Evolutionary conservation across 495 filamentous ascomycete genomes (phyloP), one percentile per base, ranked within the genome.

Genomic region (Aeminium ludgeri): DNA sequence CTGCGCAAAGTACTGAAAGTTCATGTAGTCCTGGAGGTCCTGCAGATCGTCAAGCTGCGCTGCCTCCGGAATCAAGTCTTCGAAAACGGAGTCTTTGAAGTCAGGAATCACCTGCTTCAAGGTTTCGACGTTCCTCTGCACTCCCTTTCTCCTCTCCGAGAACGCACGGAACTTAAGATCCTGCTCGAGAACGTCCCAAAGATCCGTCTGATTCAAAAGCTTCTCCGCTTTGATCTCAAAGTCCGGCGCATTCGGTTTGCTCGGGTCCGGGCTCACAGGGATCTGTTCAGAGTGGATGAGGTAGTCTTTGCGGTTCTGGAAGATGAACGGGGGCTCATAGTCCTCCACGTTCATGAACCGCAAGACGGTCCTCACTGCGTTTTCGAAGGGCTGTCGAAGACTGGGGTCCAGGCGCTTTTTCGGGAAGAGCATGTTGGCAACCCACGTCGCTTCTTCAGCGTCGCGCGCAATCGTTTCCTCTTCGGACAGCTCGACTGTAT

Each of bases 251-350:
- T 82, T 76, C 16, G 73, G 73, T 38, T 77, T 74, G 32, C 56
- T 54, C 8, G 61, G 59, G 38, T 68, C 66, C 6, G 63, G 68
- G 15, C 67, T 62, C 12, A 61, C 48, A 23, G 72, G 64, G 10
- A 79, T 70, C 58, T 83, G 86, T 42, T 76, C 76, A 34, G 85
- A 78, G 51, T 97, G 85, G 45, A 96, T 95, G 45, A 97, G 74
- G 57, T 96, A 96, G 56, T 97, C 89, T 58, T 92, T 86, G 29
- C 91, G 82, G 50, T 97, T 87, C 54, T 96, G 91, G 59, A 94
- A 95, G 48, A 97, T 86, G 55, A 89, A 97, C 0, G 89, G 87
- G 3, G 95, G 86, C 54, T 97, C 89, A 55, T 80, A 82, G 40
- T 91, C 80, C 46, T 95, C 86, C 6, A 84, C 73, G 30, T 87